phyloP scores from a whole-genome alignment of 2,329 filamentous ascomycete species.

The Paraconiothyrium sp. region DNA sequence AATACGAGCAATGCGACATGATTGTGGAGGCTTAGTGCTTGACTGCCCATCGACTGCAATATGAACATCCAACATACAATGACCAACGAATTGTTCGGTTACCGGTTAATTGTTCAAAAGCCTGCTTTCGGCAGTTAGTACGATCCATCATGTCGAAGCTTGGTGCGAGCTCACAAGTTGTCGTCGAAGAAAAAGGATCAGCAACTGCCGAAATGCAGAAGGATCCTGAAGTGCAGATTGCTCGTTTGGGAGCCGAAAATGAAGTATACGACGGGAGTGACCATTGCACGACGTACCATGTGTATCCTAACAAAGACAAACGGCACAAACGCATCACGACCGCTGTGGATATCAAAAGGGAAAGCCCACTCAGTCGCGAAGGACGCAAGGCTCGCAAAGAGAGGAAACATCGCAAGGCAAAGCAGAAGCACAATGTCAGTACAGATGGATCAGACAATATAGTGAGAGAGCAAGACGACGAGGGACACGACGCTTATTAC shows the following conservation, averaged over 20 bases:
- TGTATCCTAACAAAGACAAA: conserved; percentile 30
- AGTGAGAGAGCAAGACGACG: no score
- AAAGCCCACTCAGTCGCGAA: conserved; percentile 28
- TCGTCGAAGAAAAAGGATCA: not conserved
- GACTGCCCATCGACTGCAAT: not conserved
- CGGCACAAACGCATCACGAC: conserved; percentile 28
- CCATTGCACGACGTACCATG: conserved; percentile 26
- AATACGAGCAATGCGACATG: conserved; percentile 10
- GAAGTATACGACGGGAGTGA: not conserved
- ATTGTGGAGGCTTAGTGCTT: not conserved
- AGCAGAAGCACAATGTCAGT: no score
- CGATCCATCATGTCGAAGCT: no score
- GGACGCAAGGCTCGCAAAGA: conserved; percentile 11
- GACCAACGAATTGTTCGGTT: no score
- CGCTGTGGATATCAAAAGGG: conserved; percentile 26
- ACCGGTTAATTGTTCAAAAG: no score
- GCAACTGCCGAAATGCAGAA: no score
- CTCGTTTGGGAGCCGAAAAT: not conserved
- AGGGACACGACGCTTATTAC: conserved; percentile 34
- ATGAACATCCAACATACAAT: not conserved
- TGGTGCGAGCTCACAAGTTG: not conserved
- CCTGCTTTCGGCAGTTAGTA: no score
- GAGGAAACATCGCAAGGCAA: no score
- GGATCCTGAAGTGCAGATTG: not conserved
- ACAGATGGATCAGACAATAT: no score